Percentiles rank a stretch among this genome's conserved stretches.
Evolutionary conservation across 2,329 filamentous ascomycete species (phyloP).

Genomic region (Venturia oleaginea): DNA sequence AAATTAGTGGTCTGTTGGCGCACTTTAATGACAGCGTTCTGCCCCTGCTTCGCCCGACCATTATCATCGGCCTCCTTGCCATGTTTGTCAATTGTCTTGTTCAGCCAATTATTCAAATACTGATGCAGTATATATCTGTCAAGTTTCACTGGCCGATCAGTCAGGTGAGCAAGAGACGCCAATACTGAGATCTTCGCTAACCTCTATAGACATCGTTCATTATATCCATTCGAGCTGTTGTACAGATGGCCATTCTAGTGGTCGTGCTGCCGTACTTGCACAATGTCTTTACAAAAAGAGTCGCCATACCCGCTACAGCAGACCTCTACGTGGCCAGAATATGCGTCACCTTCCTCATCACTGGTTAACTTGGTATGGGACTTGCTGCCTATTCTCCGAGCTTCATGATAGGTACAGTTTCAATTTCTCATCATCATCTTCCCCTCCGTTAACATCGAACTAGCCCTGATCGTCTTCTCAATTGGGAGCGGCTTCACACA

Average conservation of each 20-base stretch:
- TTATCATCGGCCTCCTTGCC: conserved; percentile 6
- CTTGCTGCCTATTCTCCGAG: neutral
- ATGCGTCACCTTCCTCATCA: neutral
- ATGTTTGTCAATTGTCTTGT: conserved; percentile 1
- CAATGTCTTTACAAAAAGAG: neutral
- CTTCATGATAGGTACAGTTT: conserved; percentile 3
- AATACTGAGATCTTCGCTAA: neutral
- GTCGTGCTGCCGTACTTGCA: neutral
- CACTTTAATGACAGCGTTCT: neutral
- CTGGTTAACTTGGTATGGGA: neutral
- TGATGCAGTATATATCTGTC: conserved; percentile 8
- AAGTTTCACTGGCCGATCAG: neutral
- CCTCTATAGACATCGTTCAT: neutral
- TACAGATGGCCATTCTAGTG: neutral
- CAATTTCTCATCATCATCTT: no score
- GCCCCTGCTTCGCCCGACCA: neutral
- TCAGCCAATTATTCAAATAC: neutral
- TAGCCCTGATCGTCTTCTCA: neutral
- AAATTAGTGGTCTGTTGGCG: neutral
- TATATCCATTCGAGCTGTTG: neutral
- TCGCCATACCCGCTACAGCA: conserved; percentile 2
- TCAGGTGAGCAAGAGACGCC: neutral
- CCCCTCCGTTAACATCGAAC: no score
- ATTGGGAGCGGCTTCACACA: conserved; percentile 3
- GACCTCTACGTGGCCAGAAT: neutral